Evolutionary conservation across 2,329 filamentous ascomycete species (phyloP).

Genomic region (Polychaeton citri): DNA sequence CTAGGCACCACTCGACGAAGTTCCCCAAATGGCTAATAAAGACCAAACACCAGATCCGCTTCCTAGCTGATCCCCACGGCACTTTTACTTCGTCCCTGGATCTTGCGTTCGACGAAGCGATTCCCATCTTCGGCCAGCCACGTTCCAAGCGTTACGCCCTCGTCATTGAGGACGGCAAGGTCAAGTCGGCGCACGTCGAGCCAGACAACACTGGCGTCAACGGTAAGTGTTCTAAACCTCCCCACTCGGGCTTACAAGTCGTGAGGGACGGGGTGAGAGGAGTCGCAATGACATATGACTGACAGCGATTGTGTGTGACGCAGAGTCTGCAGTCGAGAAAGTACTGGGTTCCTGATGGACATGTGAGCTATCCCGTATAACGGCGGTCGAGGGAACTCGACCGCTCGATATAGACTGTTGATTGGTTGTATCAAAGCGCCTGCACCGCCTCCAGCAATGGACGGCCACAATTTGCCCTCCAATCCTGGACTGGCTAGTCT

Average conservation of each 20-base stretch:
- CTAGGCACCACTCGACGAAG: too few relatives aligned
- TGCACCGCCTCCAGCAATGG: too few relatives aligned
- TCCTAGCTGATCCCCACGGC: constrained; percentile 69
- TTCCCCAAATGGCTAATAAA: too few relatives aligned
- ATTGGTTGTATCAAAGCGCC: too few relatives aligned
- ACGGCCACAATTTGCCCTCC: too few relatives aligned
- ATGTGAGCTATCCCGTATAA: too few relatives aligned
- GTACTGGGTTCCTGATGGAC: constrained; percentile 6
- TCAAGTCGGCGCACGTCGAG: constrained; percentile 70
- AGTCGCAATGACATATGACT: too few relatives aligned
- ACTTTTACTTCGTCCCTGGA: constrained; percentile 75
- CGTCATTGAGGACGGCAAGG: constrained; percentile 70
- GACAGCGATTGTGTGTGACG: neutral
- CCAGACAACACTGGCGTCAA: constrained; percentile 75
- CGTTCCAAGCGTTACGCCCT: constrained; percentile 83
- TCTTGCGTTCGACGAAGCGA: constrained; percentile 59
- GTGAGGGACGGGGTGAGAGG: neutral
- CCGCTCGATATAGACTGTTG: too few relatives aligned
- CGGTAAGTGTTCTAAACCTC: constrained; percentile 43
- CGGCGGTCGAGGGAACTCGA: too few relatives aligned
- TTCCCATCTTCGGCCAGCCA: constrained; percentile 65
- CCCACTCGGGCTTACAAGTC: neutral
- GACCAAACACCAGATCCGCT: constrained; percentile 85
- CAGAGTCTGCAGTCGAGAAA: constrained; percentile 8
- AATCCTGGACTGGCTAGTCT: too few relatives aligned